Evolutionary conservation across 1,284 basidiomycete genomes (phyloP).

Genomic region (Heterobasidion parviporum): DNA sequence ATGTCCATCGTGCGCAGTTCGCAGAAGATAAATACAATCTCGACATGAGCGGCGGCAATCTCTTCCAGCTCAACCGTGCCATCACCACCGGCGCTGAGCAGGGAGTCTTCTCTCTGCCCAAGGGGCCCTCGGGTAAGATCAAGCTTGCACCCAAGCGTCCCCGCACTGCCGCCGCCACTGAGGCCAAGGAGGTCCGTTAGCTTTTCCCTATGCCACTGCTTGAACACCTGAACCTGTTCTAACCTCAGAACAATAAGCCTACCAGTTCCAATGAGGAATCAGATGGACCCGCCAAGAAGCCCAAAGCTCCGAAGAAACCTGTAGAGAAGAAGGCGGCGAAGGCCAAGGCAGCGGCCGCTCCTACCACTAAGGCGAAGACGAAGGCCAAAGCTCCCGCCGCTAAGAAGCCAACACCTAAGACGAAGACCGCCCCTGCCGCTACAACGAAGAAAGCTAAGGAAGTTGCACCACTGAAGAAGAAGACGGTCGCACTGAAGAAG

Average conservation of each 20-base stretch:
- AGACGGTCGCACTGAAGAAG: slow-evolving; percentile 19
- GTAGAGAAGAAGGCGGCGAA: slow-evolving; percentile 13
- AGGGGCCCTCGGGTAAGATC: slow-evolving; percentile 67
- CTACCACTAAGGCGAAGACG: background rate
- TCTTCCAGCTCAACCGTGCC: slow-evolving; percentile 64
- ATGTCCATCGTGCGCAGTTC: slow-evolving; percentile 34
- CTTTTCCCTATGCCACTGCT: background rate
- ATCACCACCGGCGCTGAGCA: slow-evolving; percentile 60
- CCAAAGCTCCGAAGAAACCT: slow-evolving; percentile 10
- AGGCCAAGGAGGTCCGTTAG: slow-evolving; percentile 44
- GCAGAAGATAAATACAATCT: slow-evolving; percentile 68
- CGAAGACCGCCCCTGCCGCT: slow-evolving; percentile 20
- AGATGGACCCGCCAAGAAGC: slow-evolving; percentile 15
- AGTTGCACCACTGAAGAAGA: slow-evolving; percentile 18
- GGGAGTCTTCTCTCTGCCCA: slow-evolving; percentile 63
- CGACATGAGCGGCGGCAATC: slow-evolving; percentile 44
- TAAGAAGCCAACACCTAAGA: slow-evolving; percentile 23
- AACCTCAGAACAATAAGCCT: slow-evolving; percentile 29
- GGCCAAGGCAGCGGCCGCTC: slow-evolving; percentile 2
- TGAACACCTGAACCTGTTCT: slow-evolving; percentile 7
- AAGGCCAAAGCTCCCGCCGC: slow-evolving; percentile 11
- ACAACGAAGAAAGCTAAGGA: slow-evolving; percentile 23
- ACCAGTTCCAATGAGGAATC: slow-evolving; percentile 29
- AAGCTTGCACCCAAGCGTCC: slow-evolving; percentile 49
- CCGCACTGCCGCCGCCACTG: slow-evolving; percentile 28